Evolutionary conservation across 75 land plant species (phyloP).

Genomic region (Cunninghamia lanceolata): DNA sequence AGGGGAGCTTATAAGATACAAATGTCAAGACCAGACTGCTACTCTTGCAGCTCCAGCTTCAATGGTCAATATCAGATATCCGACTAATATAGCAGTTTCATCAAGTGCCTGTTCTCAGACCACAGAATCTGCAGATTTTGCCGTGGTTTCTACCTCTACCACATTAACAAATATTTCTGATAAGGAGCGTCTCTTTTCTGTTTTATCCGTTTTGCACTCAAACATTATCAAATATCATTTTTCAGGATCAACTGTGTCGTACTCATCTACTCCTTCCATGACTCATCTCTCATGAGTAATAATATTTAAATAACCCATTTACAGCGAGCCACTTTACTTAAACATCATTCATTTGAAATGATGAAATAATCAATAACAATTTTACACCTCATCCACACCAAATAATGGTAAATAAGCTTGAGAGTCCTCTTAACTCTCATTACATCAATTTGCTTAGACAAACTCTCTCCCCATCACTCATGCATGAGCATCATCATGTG

Average conservation of each 20-base stretch:
- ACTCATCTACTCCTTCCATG: not conserved
- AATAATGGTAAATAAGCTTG: no score
- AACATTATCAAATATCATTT: not conserved
- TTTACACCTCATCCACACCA: no score
- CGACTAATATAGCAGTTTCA: not conserved
- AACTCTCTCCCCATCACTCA: not conserved
- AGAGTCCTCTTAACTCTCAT: no score
- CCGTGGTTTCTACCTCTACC: not conserved
- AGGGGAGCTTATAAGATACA: constrained; percentile 18
- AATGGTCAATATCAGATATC: constrained; percentile 2
- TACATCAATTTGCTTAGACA: no score
- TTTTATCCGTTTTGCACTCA: not conserved
- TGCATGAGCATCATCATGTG: no score
- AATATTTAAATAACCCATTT: not conserved
- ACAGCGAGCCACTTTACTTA: no score
- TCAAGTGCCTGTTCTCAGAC: constrained; percentile 7
- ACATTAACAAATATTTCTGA: constrained; percentile 2
- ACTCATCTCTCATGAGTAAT: not conserved
- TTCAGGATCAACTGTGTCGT: no score
- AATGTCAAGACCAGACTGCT: not conserved
- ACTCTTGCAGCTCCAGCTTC: not conserved
- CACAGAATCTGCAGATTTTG: not conserved
- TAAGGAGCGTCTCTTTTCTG: constrained; percentile 5
- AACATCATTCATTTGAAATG: no score
- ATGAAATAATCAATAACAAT: no score